Evolutionary conservation across 495 filamentous ascomycete species (phyloP), one percentile per base, ranked within the genome.

Genomic region (Amorphotheca resinae): DNA sequence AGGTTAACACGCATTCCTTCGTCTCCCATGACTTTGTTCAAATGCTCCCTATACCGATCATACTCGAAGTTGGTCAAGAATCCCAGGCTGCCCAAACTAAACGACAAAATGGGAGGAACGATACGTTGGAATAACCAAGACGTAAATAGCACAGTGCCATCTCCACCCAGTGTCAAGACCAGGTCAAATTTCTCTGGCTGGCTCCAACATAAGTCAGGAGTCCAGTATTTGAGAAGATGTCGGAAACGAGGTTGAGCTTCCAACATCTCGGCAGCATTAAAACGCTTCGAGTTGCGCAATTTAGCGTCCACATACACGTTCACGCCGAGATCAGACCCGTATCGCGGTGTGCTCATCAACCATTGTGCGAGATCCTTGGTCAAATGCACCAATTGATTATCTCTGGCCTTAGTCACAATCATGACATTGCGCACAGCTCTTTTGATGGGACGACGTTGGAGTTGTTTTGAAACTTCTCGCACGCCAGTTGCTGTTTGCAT

Each of bases 41-140:
- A 72, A 50, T 87, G 79, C 22, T 79, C 66, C 59, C 85, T 84
- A 65, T 87, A 93, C 46, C 73, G 64, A 34, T 78, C 67, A 54
- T 91, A 98, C 53, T 95, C 79, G 55, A 95, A 95, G 55, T 79
- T 94, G 17, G 93, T 96, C 49, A 98, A 65, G 57, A 98, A 96
- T 0, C 91, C 91, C 20, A 98, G 64, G 16, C 88, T 95, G 2
- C 91, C 91, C 18, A 96, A 63, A 22, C 85, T 73, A 59, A 98
- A 96, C 32, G 84, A 87, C 22, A 98, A 64, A 9, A 95, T 84
- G 0, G 93, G 91, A 9, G 91, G 91, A 0, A 96, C 89, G 44
- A 96, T 80, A 20, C 85, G 73, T 68, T 98, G 91, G 60, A 98
- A 98, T 23, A 98, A 68, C 89, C 93, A 98, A 54, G 80, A 87